Evolutionary conservation across 148 eudicot species (phyloP).

Genomic region (Diospyros lotus): DNA sequence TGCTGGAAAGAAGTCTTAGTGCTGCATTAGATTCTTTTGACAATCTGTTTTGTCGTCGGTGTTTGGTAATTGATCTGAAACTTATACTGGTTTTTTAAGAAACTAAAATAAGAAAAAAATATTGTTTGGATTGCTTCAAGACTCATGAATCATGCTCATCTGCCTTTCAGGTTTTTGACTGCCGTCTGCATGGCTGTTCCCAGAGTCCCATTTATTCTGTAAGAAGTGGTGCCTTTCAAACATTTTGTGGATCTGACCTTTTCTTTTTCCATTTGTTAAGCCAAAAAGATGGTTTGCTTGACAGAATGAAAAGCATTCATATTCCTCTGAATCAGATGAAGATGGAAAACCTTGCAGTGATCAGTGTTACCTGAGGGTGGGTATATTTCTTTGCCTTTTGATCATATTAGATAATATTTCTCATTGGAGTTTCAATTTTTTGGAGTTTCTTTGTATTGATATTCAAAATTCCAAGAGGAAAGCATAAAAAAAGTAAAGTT

Average conservation of each 20-base stretch:
- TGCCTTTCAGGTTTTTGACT: conserved; percentile 70
- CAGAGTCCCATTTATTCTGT: conserved; percentile 63
- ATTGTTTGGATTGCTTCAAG: neutral
- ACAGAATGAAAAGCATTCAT: conserved; percentile 63
- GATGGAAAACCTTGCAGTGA: conserved; percentile 71
- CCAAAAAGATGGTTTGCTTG: conserved; percentile 9
- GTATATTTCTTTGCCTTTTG: neutral
- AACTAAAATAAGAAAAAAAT: neutral
- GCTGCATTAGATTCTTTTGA: conserved; percentile 83
- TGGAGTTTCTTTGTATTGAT: conserved; percentile 2
- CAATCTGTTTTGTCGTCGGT: conserved; percentile 90
- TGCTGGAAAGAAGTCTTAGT: conserved; percentile 62
- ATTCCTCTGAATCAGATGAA: conserved; percentile 53
- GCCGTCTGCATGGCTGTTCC: conserved; percentile 89
- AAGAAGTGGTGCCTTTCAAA: conserved; percentile 26
- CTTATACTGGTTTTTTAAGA: neutral
- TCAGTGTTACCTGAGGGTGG: conserved; percentile 82
- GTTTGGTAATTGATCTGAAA: conserved; percentile 59
- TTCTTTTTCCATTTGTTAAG: conserved; percentile 11
- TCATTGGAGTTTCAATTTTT: neutral
- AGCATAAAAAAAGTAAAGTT: neutral
- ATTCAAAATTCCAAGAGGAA: neutral
- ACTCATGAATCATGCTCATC: neutral
- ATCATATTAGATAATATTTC: neutral
- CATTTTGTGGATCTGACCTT: neutral